These are phyloP conservation scores for Xylariomycetidae sp. DNA, from an alignment of 2,329 filamentous ascomycete genomes.

Conservation along the genomic window DNA sequence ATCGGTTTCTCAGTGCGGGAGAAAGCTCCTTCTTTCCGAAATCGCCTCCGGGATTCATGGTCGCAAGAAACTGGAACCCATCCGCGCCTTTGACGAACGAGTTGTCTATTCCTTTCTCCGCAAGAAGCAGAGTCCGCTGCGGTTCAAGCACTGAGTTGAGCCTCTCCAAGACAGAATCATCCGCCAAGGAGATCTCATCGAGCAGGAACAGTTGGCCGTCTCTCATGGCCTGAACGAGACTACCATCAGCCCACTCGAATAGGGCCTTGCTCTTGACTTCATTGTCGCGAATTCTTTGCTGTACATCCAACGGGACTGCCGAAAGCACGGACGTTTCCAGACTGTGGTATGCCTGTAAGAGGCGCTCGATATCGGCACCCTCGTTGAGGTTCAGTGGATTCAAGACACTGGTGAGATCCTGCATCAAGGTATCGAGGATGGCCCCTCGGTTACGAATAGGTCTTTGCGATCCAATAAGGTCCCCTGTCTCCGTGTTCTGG, in stretches of 20 bases:
- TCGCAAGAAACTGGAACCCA: conserved; percentile 93
- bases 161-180: conserved; percentile 93
- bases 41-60: conserved; percentile 98
- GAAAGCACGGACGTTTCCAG: conserved; percentile 39
- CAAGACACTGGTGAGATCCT: conserved; percentile 51
- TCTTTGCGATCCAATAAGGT: conserved; percentile 91
- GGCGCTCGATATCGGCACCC: conserved; percentile 42
- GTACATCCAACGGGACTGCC: conserved; percentile 41
- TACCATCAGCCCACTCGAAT: conserved; percentile 96
- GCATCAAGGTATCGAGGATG: conserved; percentile 58
- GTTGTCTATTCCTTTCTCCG: conserved; percentile 85
- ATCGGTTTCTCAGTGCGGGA: conserved; percentile 87
- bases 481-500: conserved; percentile 95
- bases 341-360: conserved; percentile 54
- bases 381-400: conserved; percentile 32
- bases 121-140: conserved; percentile 76
- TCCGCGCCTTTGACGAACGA: conserved; percentile 69
- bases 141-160: conserved; percentile 95
- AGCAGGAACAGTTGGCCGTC: conserved; percentile 85
- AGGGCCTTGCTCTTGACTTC: conserved; percentile 69
- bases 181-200: conserved; percentile 94
- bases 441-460: conserved; percentile 80
- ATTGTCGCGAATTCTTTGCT: conserved; percentile 39
- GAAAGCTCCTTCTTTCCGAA: conserved; percentile 98
- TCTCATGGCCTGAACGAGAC: conserved; percentile 89